A percentile compares a stretch with the other conserved stretches of the same genome.
Conservation (phyloP, 805 yeast species). For the Suhomyces emberorum region DNA sequence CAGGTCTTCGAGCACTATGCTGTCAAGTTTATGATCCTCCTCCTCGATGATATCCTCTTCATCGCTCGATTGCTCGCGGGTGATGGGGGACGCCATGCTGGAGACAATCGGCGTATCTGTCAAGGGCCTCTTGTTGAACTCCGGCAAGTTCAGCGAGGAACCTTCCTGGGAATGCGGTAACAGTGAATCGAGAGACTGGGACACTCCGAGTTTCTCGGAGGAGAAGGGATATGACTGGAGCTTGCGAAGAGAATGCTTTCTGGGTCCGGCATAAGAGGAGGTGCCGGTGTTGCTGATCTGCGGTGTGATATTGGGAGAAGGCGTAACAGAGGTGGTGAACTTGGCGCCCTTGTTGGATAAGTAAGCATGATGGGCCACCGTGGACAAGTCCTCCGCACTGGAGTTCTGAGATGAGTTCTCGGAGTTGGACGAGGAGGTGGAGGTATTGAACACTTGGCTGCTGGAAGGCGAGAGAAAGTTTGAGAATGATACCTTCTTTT, state of each 20-base stretch:
- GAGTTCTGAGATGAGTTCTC: slow-evolving; percentile 11
- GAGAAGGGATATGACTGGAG: slow-evolving; percentile 12
- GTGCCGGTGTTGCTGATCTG: slow-evolving; percentile 3
- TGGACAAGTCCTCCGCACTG: slow-evolving; percentile 12
- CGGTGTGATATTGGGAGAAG: slow-evolving; percentile 9
- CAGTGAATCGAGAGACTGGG: slow-evolving; percentile 12
- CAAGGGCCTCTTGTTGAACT: slow-evolving; percentile 66
- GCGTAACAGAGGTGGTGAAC: slow-evolving; percentile 8
- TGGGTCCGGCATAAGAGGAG: slow-evolving; percentile 13
- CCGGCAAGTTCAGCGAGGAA: slow-evolving; percentile 38
- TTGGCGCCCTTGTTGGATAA: not conserved
- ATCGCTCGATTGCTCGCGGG: slow-evolving; percentile 27
- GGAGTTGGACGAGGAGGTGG: slow-evolving; percentile 9
- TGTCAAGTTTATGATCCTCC: not conserved
- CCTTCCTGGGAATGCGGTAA: slow-evolving; percentile 6
- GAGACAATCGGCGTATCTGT: slow-evolving; percentile 73
- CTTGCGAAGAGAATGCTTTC: slow-evolving; percentile 13
- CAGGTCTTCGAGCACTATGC: no score
- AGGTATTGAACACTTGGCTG: slow-evolving; percentile 9
- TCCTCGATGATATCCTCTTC: slow-evolving; percentile 22
- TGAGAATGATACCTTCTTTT: slow-evolving; percentile 20
- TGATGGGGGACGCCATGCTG: slow-evolving; percentile 51
- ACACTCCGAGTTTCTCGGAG: slow-evolving; percentile 7
- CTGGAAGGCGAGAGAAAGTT: slow-evolving; percentile 9
- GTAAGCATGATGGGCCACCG: not conserved